A percentile compares a stretch with the other conserved stretches of the same genome.
Conservation (phyloP, 2,329 filamentous ascomycete genomes). For the Talaromyces atroroseus region DNA sequence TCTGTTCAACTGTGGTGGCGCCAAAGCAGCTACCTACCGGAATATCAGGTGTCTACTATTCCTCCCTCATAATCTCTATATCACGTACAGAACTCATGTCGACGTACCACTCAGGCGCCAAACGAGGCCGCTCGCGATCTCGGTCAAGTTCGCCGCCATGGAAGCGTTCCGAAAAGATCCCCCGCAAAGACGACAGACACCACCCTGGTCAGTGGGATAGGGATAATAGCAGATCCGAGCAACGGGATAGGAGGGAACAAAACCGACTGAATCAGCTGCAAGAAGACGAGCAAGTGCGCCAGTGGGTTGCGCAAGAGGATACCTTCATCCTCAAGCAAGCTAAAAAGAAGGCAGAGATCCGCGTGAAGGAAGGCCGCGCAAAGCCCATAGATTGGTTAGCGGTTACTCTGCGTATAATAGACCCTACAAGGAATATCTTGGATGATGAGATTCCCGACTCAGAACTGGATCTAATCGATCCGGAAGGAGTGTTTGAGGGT, state of each 20-base stretch:
- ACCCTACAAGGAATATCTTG: constrained; percentile 69
- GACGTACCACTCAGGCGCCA: constrained; percentile 28
- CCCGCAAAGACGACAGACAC: constrained; percentile 30
- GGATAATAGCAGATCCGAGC: constrained; percentile 19
- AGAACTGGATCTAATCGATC: constrained; percentile 74
- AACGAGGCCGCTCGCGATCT: constrained; percentile 40
- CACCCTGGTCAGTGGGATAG: constrained; percentile 18
- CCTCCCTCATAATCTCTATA: background rate
- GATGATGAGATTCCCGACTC: constrained; percentile 76
- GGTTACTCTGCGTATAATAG: constrained; percentile 83
- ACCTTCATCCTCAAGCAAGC: constrained; percentile 92
- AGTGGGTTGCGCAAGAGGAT: constrained; percentile 92
- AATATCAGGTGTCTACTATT: background rate
- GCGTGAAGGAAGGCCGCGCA: constrained; percentile 83
- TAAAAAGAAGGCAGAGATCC: constrained; percentile 95
- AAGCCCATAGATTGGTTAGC: constrained; percentile 91
- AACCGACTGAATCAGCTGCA: constrained; percentile 52
- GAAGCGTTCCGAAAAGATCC: constrained; percentile 33
- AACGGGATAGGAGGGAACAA: constrained; percentile 39
- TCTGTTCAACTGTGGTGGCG: background rate
- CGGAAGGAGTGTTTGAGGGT: constrained; percentile 72
- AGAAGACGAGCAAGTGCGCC: constrained; percentile 69
- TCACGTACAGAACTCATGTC: constrained; percentile 24
- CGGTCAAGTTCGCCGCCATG: constrained; percentile 27
- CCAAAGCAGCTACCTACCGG: background rate